A percentile compares a stretch with the other conserved stretches of the same genome.
phyloP scores from a whole-genome alignment of 257 asterid species.

The Solanum arcanum region DNA sequence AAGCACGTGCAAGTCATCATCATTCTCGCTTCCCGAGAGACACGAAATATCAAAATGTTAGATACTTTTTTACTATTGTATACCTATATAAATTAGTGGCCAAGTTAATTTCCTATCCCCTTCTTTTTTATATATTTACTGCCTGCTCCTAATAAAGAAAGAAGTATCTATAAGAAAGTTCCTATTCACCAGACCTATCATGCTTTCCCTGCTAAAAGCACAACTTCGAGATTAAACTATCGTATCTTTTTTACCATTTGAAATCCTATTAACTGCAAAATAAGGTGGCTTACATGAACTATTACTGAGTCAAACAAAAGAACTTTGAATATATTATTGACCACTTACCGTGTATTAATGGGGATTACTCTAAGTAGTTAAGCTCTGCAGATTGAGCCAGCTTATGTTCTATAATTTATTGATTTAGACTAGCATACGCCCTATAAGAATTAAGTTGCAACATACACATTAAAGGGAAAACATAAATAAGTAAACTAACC shows the following conservation, averaged over 20 bases:
- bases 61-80: background rate
- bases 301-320: background rate
- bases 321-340: background rate
- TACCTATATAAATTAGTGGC: background rate
- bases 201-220: background rate
- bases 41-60: background rate
- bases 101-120: background rate
- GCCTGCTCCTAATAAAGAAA: background rate
- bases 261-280: background rate
- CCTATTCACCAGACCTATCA: background rate
- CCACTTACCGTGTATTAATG: background rate
- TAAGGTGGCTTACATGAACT: background rate
- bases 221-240: background rate
- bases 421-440: background rate
- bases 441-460: background rate
- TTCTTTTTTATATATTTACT: background rate
- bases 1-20: background rate
- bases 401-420: background rate
- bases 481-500: conserved; percentile 15
- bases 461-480: background rate
- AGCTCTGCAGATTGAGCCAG: background rate
- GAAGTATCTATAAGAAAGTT: background rate
- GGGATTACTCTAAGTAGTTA: background rate
- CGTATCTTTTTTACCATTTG: background rate
- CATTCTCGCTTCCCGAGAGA: background rate